Percentiles rank a stretch among this genome's conserved stretches.
Evolutionary conservation across 2,329 filamentous ascomycete genomes (phyloP).

Genomic region (Trichoderma simmonsii): DNA sequence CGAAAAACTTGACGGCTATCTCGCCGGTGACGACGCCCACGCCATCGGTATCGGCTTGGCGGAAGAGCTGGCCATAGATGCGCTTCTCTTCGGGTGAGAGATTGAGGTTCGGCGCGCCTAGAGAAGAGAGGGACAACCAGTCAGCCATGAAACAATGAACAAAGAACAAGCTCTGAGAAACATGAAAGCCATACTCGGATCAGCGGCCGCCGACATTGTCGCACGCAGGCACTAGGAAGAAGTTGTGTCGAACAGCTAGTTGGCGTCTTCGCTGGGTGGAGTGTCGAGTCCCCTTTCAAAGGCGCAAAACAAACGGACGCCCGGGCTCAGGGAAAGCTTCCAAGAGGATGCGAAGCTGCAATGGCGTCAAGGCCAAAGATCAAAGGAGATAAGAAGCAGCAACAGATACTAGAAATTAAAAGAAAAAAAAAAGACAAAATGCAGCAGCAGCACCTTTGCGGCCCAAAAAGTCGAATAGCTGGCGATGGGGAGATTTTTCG

Average conservation of each 20-base stretch:
- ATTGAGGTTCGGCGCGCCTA: constrained; percentile 70
- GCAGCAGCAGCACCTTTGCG: constrained; percentile 4
- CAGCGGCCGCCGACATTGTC: constrained; percentile 27
- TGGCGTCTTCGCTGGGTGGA: constrained; percentile 3
- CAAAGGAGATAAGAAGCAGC: neutral
- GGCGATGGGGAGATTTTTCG: constrained; percentile 3
- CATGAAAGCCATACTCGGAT: constrained; percentile 22
- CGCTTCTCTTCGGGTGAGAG: constrained; percentile 89
- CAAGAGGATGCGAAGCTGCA: neutral
- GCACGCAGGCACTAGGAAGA: constrained; percentile 19
- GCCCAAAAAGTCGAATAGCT: constrained; percentile 7
- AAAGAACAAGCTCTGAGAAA: neutral
- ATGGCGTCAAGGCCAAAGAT: neutral
- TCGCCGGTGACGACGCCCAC: constrained; percentile 95
- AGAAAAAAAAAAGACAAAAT: neutral
- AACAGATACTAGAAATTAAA: neutral
- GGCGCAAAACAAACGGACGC: neutral
- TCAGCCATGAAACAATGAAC: neutral
- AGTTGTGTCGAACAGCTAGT: neutral
- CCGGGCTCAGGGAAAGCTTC: neutral
- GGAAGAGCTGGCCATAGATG: constrained; percentile 88
- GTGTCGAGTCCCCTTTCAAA: neutral
- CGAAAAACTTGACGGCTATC: constrained; percentile 94
- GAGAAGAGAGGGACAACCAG: constrained; percentile 20
- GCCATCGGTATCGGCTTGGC: constrained; percentile 85